Evolutionary conservation across 371 early-diverging fungal genomes (phyloP).

Genomic region (Actinomucor elegans): DNA sequence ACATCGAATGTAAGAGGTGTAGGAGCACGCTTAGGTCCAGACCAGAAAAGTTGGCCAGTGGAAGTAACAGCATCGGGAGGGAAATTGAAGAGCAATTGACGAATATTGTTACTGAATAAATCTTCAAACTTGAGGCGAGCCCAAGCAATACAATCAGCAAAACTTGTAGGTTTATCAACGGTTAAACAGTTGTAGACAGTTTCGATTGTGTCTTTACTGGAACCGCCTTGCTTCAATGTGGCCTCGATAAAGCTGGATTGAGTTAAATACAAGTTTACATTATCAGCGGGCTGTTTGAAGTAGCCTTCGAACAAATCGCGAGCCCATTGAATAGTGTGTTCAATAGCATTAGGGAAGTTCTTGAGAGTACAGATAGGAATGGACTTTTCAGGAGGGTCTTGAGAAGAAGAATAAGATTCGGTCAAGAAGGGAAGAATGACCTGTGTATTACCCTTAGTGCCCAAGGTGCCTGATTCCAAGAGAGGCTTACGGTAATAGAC

Average conservation of each 20-base stretch:
- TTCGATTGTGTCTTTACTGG: constrained; percentile 75
- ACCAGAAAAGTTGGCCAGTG: constrained; percentile 98
- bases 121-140: constrained; percentile 94
- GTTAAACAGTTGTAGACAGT: constrained; percentile 74
- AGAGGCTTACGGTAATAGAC: constrained; percentile 95
- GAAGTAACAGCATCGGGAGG: constrained; percentile 93
- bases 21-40: constrained; percentile 98
- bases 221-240: constrained; percentile 78
- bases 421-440: constrained; percentile 93
- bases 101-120: constrained; percentile 88
- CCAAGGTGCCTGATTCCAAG: constrained; percentile 99
- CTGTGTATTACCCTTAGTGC: constrained; percentile 99
- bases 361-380: constrained; percentile 99
- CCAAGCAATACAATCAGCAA: constrained; percentile 93
- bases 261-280: constrained; percentile 89
- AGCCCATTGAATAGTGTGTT: constrained; percentile 99
- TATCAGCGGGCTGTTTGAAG: constrained; percentile 92
- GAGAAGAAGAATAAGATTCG: constrained; percentile 98
- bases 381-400: constrained; percentile 99
- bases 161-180: constrained; percentile 75
- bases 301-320: constrained; percentile 96
- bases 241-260: constrained; percentile 81
- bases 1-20: constrained; percentile 80
- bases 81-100: constrained; percentile 94
- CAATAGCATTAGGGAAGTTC: constrained; percentile 99